Evolutionary conservation across 2,329 filamentous ascomycete genomes (phyloP), one percentile per base, ranked within the genome.

Genomic region (Colletotrichum sp.): DNA sequence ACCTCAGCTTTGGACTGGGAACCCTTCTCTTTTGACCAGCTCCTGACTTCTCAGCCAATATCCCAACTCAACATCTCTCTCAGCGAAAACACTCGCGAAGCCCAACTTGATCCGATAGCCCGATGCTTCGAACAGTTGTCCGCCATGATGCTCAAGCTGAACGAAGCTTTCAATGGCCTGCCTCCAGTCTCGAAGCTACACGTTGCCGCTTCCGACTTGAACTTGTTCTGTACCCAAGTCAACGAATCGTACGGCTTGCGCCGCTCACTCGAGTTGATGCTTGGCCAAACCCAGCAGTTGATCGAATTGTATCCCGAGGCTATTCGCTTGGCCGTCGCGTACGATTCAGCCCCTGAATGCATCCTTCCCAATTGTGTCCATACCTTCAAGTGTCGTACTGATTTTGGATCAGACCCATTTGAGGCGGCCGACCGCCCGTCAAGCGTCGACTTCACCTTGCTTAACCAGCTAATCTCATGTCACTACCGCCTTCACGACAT

Each of bases 401-500:
- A n/a, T 15, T 48, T 73, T 8, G 69, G 43, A n/a, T 70, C 18
- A 28, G 52, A 75, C 12, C 65, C 74, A 5, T 34, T 82, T 18
- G 77, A 80, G 26, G 43, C 8, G 68, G 71, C 43, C 56, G 73
- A 8, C 43, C 71, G 34, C 5, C 60, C 75, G 9, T 43, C 76
- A 2, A 73, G 61, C 2, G 56, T 86, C 13, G 86, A 87, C 67
- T 67, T 80, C 12, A 81, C 84, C 10, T 76, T 87, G 15, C 78
- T 86, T 13, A 82, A 83, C 30, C 79, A 86, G 9, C 75, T 87
- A 12, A 66, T 85, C 3, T 81, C 83, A 6, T 86, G 85, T 16
- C 85, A 88, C 70, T 72, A 83, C 1, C 82, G 84, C 28, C 75
- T 86, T 13, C 77, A 84, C 2, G 85, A 86, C 64, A 77, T 85